Percentiles rank a stretch among this genome's conserved stretches.
phyloP scores from a whole-genome alignment of 2,329 filamentous ascomycete genomes.

The Penicillium hordei region DNA sequence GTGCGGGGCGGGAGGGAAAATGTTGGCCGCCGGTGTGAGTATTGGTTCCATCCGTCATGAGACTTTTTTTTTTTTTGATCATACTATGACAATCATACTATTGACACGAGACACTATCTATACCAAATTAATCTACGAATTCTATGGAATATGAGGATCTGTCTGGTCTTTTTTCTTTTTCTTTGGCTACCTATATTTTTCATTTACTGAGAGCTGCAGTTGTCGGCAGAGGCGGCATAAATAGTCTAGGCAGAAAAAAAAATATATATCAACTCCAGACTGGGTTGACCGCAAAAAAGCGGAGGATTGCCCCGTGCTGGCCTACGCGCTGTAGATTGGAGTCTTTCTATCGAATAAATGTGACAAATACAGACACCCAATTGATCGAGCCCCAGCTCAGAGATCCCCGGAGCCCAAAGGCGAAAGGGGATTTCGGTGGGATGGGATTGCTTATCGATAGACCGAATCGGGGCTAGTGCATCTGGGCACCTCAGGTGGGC shows the following conservation, averaged over 20 bases:
- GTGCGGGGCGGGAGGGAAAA: constrained; percentile 37
- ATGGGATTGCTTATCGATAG: constrained; percentile 20
- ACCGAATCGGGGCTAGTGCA: neutral
- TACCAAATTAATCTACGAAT: constrained; percentile 2
- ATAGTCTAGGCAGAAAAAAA: constrained; percentile 8
- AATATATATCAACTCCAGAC: constrained; percentile 7
- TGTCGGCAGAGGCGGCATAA: constrained; percentile 14
- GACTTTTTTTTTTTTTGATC: constrained; percentile 22
- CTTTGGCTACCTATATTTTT: neutral
- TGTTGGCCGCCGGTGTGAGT: constrained; percentile 35
- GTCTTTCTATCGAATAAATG: constrained; percentile 23
- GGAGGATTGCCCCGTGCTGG: constrained; percentile 21
- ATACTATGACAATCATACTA: constrained; percentile 6
- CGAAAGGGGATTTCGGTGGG: constrained; percentile 27
- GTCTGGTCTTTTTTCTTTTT: neutral
- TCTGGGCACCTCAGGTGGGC: neutral
- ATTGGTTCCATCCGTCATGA: constrained; percentile 15
- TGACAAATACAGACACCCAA: constrained; percentile 30
- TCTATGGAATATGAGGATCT: neutral
- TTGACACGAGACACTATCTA: neutral
- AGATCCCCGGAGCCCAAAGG: neutral
- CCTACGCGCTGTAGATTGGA: constrained; percentile 26
- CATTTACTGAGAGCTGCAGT: neutral
- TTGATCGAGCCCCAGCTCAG: constrained; percentile 14
- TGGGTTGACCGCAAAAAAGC: constrained; percentile 12